Evolutionary conservation across 139 green algal genomes (phyloP).

Genomic region (Eudorina sp.): DNA sequence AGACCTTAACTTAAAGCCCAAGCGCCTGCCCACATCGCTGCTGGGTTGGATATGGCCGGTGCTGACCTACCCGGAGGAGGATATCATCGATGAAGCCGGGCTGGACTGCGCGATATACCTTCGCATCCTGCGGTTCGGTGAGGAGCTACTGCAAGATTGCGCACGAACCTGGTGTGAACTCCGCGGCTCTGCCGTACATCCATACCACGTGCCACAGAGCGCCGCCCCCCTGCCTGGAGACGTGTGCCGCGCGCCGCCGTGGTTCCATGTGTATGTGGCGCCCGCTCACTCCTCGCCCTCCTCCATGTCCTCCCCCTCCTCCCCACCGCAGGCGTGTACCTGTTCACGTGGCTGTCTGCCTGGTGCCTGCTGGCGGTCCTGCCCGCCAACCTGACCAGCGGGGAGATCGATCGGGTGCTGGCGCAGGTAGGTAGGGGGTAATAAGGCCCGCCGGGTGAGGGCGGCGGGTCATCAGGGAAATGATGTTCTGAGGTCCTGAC

Average conservation of each 20-base stretch:
- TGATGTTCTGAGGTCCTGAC: too few relatives aligned
- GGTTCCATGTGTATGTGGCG: too few relatives aligned
- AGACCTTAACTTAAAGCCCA: constrained; percentile 38
- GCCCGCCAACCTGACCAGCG: constrained; percentile 43
- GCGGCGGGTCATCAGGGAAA: too few relatives aligned
- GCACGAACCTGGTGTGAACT: too few relatives aligned
- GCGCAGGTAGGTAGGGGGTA: not conserved
- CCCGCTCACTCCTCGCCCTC: too few relatives aligned
- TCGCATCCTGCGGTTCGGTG: constrained; percentile 55
- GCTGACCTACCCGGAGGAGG: constrained; percentile 13
- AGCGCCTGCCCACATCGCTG: not conserved
- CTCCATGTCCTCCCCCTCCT: too few relatives aligned
- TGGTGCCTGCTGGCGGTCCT: constrained; percentile 37
- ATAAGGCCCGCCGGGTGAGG: too few relatives aligned
- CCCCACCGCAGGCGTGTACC: constrained; percentile 39
- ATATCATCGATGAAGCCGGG: constrained; percentile 46
- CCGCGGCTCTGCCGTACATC: too few relatives aligned
- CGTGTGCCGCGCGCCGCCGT: too few relatives aligned
- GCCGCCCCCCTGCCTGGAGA: too few relatives aligned
- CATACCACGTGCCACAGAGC: too few relatives aligned
- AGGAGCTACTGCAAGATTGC: too few relatives aligned
- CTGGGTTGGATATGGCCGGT: constrained; percentile 20
- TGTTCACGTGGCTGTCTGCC: constrained; percentile 22
- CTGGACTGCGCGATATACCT: constrained; percentile 63
- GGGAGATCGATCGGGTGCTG: constrained; percentile 7